These are phyloP conservation scores for Eucalyptus microcorys DNA, from an alignment of 345 rosid species.

Conservation along the genomic window DNA sequence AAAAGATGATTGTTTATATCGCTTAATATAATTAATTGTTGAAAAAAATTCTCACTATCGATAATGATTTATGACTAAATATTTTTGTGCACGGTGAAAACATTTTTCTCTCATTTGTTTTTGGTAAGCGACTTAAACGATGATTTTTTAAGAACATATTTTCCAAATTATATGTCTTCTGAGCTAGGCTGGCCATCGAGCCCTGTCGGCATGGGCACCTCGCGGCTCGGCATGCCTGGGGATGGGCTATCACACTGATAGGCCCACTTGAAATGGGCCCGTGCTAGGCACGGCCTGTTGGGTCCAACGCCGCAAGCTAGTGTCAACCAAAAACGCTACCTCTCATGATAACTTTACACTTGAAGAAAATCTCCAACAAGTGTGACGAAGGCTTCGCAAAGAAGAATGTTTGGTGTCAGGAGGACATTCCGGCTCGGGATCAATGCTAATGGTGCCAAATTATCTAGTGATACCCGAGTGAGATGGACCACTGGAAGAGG, in stretches of 20 bases:
- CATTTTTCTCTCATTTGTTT: too few species aligned
- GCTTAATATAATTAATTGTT: too few species aligned
- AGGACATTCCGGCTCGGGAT: not conserved
- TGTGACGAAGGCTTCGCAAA: not conserved
- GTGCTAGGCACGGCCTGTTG: not conserved
- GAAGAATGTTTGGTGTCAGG: not conserved
- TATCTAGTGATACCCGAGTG: accelerated
- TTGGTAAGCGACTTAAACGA: accelerated
- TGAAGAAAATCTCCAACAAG: not conserved
- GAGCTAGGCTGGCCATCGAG: not conserved
- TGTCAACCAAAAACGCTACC: not conserved
- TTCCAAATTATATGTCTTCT: accelerated
- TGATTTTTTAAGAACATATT: too few species aligned
- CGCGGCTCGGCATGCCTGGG: too few species aligned
- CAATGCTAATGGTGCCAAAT: not conserved
- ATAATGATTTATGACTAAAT: too few species aligned
- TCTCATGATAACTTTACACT: not conserved
- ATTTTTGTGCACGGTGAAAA: accelerated
- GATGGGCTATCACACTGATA: too few species aligned
- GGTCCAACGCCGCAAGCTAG: not conserved
- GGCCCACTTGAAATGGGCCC: not conserved
- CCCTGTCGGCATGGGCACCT: not conserved
- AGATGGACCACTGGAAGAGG: not conserved
- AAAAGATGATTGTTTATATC: too few species aligned
- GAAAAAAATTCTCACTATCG: accelerated